Evolutionary conservation across 2,329 filamentous ascomycete genomes (phyloP).

Genomic region (Aspergillus sclerotialis): DNA sequence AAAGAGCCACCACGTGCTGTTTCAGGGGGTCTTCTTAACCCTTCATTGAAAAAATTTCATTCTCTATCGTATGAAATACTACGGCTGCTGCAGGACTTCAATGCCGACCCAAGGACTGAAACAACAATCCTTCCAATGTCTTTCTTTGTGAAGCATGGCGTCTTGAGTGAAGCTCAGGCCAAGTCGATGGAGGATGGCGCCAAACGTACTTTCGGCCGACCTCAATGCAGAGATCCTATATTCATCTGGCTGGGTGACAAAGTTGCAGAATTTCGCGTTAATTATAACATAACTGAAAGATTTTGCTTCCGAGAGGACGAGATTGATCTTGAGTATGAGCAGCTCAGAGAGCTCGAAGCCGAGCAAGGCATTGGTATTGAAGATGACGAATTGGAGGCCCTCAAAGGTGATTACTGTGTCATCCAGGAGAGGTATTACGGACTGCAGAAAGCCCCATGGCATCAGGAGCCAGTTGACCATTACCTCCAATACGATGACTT

Average conservation of each 20-base stretch:
- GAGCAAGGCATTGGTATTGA: conserved; percentile 49
- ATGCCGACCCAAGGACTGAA: conserved; percentile 19
- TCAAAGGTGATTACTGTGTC: conserved; percentile 40
- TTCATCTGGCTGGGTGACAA: conserved; percentile 52
- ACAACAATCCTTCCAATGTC: conserved; percentile 46
- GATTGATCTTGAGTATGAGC: conserved; percentile 54
- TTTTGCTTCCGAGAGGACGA: conserved; percentile 53
- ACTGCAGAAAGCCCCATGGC: conserved; percentile 4
- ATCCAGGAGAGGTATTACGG: conserved; percentile 38
- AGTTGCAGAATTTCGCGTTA: conserved; percentile 39
- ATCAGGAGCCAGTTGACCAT: conserved; percentile 29
- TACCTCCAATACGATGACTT: conserved; percentile 45
- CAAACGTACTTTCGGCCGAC: conserved; percentile 34
- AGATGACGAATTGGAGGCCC: conserved; percentile 46
- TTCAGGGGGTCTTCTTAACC: conserved; percentile 33
- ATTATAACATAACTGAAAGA: conserved; percentile 41
- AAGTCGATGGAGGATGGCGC: conserved; percentile 52
- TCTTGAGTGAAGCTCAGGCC: conserved; percentile 59
- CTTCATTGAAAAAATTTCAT: conserved; percentile 37
- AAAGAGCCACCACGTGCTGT: conserved; percentile 24
- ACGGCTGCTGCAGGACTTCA: conserved; percentile 39
- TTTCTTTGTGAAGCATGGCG: conserved; percentile 45
- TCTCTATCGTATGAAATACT: conserved; percentile 36
- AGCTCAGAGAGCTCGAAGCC: conserved; percentile 54
- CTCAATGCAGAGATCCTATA: conserved; percentile 37